Conservation (phyloP, 495 filamentous ascomycete genomes). For the Entonaema liquescens region DNA sequence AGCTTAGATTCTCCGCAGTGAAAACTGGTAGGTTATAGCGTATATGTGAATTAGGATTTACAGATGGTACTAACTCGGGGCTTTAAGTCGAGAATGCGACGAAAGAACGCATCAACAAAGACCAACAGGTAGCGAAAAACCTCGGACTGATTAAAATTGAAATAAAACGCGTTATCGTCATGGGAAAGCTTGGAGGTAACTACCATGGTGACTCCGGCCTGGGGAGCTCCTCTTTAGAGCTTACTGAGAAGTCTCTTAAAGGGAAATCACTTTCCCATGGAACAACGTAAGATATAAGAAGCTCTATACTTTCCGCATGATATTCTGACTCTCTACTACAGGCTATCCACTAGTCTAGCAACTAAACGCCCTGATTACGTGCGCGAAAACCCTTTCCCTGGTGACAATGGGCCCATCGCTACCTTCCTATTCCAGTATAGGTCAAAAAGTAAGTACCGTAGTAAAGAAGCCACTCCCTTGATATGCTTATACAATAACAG, state of each 20-base stretch:
- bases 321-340: conserved; percentile 11
- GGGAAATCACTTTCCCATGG: conserved; percentile 49
- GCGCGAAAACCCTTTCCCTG: not conserved
- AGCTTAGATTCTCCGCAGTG: conserved; percentile 37
- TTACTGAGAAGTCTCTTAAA: conserved; percentile 50
- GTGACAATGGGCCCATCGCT: conserved; percentile 37
- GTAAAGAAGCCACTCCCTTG: not conserved
- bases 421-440: conserved; percentile 46
- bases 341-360: not conserved
- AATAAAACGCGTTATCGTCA: conserved; percentile 13
- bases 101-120: conserved; percentile 39
- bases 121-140: conserved; percentile 28
- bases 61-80: not conserved
- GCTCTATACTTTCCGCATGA: not conserved
- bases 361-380: not conserved
- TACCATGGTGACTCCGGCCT: no score
- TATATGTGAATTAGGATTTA: not conserved
- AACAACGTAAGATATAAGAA: conserved; percentile 32
- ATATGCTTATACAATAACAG: conserved; percentile 20
- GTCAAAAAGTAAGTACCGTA: conserved; percentile 38
- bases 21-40: conserved; percentile 29
- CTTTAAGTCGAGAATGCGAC: conserved; percentile 42
- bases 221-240: conserved; percentile 22
- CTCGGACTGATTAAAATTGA: conserved; percentile 44
- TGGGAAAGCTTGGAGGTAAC: not conserved